Evolutionary conservation across 345 rosid species (phyloP).

Genomic region (Salix purpurea): DNA sequence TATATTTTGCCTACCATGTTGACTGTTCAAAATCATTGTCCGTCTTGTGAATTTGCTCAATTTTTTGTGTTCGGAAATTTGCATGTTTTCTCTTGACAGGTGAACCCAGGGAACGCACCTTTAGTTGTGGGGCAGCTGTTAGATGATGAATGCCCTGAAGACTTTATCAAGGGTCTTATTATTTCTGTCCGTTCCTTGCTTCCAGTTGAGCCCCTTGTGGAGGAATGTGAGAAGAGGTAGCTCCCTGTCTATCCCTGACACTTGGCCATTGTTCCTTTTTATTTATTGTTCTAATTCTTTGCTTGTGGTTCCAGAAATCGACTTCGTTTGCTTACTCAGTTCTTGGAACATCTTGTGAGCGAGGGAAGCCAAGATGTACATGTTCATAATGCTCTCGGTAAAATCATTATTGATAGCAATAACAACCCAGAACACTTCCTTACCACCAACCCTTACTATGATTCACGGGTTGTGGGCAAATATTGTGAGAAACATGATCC

Average conservation of each 20-base stretch:
- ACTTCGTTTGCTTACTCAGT: slow-evolving; percentile 97
- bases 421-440: slow-evolving; percentile 99
- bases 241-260: too few species aligned
- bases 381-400: slow-evolving; percentile 98
- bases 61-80: neutral
- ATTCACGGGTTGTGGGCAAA: slow-evolving; percentile 94
- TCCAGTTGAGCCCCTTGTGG: slow-evolving; percentile 85
- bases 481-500: slow-evolving; percentile 99
- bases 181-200: slow-evolving; percentile 80
- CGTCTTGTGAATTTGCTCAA: neutral
- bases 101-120: slow-evolving; percentile 98
- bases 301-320: slow-evolving; percentile 63
- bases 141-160: slow-evolving; percentile 99
- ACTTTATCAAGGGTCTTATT: slow-evolving; percentile 95
- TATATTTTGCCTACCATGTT: neutral
- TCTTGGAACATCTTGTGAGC: slow-evolving; percentile 98
- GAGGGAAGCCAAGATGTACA: slow-evolving; percentile 99
- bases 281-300: slow-evolving; percentile 20
- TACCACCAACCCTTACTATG: slow-evolving; percentile 97
- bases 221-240: slow-evolving; percentile 86
- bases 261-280: neutral
- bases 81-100: slow-evolving; percentile 39
- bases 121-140: slow-evolving; percentile 85
- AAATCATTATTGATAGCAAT: slow-evolving; percentile 96
- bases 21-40: neutral